Percentiles rank a stretch among this genome's conserved stretches.
These are phyloP conservation scores for Glutinoglossum americanum DNA, from an alignment of 495 filamentous ascomycete species.

Conservation along the genomic window DNA sequence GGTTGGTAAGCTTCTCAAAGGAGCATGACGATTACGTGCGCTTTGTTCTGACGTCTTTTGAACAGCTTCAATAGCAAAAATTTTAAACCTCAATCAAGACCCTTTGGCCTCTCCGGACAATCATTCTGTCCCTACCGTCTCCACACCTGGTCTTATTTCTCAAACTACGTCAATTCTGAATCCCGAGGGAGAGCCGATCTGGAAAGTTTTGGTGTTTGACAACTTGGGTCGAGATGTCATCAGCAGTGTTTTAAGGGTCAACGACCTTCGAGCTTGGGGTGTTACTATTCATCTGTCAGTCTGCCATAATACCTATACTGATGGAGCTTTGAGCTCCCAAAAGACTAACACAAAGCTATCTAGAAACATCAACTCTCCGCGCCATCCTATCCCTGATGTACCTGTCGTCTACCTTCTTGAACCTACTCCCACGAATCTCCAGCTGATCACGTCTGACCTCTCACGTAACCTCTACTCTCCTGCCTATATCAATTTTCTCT, in stretches of 20 bases:
- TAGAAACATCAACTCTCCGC: conserved; percentile 58
- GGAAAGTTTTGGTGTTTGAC: conserved; percentile 53
- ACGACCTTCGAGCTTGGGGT: conserved; percentile 76
- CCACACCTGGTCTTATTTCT: conserved; percentile 36
- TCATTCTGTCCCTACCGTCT: conserved; percentile 27
- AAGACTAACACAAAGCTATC: background rate
- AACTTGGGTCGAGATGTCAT: conserved; percentile 56
- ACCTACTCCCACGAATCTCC: conserved; percentile 58
- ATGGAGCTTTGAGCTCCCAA: background rate
- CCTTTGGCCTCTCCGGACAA: conserved; percentile 30
- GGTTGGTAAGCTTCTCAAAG: conserved; percentile 44
- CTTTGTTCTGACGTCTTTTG: conserved; percentile 8
- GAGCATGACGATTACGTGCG: conserved; percentile 10
- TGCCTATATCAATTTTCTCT: conserved; percentile 93
- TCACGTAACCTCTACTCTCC: conserved; percentile 74
- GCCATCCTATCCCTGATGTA: conserved; percentile 89
- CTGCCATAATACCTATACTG: background rate
- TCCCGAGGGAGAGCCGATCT: conserved; percentile 65
- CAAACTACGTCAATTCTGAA: conserved; percentile 64
- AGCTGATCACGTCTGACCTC: conserved; percentile 70
- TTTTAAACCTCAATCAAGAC: conserved; percentile 81
- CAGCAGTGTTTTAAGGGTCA: conserved; percentile 83
- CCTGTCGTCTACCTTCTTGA: conserved; percentile 92
- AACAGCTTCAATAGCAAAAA: conserved; percentile 79
- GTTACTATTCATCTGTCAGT: conserved; percentile 87